A percentile compares a stretch with the other conserved stretches of the same genome.
Evolutionary conservation across 495 filamentous ascomycete genomes (phyloP).

Genomic region (Hypomontagnella submonticulosa): DNA sequence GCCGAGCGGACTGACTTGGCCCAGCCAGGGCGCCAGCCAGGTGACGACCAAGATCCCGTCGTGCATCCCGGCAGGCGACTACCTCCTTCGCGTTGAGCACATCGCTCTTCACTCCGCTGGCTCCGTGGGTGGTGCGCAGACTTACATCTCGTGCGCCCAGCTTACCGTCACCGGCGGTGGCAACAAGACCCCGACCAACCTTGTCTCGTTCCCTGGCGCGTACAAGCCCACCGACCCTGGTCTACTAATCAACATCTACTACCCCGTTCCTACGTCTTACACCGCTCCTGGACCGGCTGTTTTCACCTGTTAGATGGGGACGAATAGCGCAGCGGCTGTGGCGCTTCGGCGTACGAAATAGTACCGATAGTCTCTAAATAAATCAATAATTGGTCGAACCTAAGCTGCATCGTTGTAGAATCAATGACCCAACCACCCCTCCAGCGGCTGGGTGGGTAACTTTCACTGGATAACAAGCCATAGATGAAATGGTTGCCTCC

Average conservation of each 20-base stretch:
- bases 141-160: constrained; percentile 57
- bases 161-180: constrained; percentile 50
- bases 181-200: constrained; percentile 43
- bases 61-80: constrained; percentile 62
- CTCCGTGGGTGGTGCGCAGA: constrained; percentile 59
- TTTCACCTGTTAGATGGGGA: constrained; percentile 50
- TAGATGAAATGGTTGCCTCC: no score
- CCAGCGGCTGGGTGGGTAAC: no score
- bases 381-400: not conserved
- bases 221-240: constrained; percentile 51
- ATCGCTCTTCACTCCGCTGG: constrained; percentile 63
- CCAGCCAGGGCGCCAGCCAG: constrained; percentile 47
- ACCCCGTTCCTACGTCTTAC: constrained; percentile 52
- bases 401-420: not conserved
- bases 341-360: not conserved
- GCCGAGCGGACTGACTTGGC: constrained; percentile 51
- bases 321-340: no score
- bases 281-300: constrained; percentile 59
- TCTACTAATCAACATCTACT: constrained; percentile 53
- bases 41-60: constrained; percentile 60
- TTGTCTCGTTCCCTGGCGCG: constrained; percentile 51
- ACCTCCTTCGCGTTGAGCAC: constrained; percentile 69
- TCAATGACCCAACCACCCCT: no score
- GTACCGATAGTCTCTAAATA: not conserved
- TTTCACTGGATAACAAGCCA: no score